Conservation (phyloP, 1,284 basidiomycete species). For the Trichosporon asahii region DNA sequence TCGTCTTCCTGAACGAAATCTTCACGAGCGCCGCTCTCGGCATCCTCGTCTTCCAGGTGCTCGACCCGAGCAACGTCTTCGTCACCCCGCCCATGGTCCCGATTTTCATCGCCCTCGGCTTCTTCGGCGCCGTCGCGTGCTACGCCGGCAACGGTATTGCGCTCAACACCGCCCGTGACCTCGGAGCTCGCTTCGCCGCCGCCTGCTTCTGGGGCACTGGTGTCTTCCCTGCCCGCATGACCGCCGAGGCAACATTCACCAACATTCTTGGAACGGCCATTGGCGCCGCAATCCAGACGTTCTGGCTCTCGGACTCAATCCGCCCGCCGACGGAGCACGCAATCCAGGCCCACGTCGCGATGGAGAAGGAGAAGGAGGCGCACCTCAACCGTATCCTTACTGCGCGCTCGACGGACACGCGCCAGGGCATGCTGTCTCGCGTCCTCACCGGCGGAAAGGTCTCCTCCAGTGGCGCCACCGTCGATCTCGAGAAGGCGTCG, state of each 20-base stretch:
- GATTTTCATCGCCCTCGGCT: slow-evolving; percentile 15
- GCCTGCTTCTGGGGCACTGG: slow-evolving; percentile 15
- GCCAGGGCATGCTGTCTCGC: background rate
- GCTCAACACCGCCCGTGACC: slow-evolving; percentile 24
- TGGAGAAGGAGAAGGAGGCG: slow-evolving; percentile 5
- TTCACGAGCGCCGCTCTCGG: slow-evolving; percentile 9
- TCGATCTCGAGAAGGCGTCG: background rate
- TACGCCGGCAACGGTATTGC: slow-evolving; percentile 17
- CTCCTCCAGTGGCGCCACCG: background rate
- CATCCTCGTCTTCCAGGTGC: slow-evolving; percentile 16
- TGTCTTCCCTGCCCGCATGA: slow-evolving; percentile 16
- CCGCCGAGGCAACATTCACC: slow-evolving; percentile 15
- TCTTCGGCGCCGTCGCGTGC: slow-evolving; percentile 15
- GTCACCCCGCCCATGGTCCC: slow-evolving; percentile 11
- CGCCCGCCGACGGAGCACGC: slow-evolving; percentile 14
- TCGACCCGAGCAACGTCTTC: slow-evolving; percentile 26
- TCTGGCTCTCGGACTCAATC: slow-evolving; percentile 21
- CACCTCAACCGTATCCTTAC: slow-evolving; percentile 21
- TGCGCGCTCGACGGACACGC: slow-evolving; percentile 3
- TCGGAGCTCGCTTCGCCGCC: slow-evolving; percentile 21
- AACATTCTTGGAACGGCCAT: slow-evolving; percentile 18
- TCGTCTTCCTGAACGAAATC: slow-evolving; percentile 22
- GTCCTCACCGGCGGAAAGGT: background rate
- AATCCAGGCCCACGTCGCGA: background rate
- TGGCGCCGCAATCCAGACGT: slow-evolving; percentile 19